Conservation (phyloP, 441 rosid species). For the Populus hybrid region DNA sequence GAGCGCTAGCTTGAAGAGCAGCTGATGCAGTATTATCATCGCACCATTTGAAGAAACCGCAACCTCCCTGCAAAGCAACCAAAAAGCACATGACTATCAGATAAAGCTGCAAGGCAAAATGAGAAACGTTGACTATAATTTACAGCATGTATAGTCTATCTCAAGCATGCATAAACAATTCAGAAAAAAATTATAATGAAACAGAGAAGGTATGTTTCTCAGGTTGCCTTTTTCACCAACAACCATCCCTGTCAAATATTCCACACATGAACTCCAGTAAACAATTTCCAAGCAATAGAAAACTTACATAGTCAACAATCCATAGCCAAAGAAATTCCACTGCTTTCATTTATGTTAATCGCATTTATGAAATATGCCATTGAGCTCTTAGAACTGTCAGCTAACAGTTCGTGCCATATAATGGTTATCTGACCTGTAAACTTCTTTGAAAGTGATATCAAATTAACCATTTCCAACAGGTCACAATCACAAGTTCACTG, state of each 20-base stretch:
- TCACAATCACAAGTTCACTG: too few relatives aligned
- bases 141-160: background rate
- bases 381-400: background rate
- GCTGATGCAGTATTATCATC: slow-evolving; percentile 5
- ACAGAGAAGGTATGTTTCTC: background rate
- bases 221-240: background rate
- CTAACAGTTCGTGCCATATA: background rate
- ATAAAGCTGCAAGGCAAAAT: background rate
- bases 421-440: background rate
- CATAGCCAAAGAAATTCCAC: background rate
- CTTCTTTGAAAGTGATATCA: background rate
- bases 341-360: background rate
- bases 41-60: slow-evolving; percentile 27
- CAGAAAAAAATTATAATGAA: background rate
- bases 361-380: background rate
- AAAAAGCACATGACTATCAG: background rate
- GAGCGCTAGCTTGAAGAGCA: background rate
- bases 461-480: too few relatives aligned
- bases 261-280: background rate
- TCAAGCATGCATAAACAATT: background rate
- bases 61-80: slow-evolving; percentile 11
- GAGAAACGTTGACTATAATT: background rate
- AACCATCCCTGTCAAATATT: background rate
- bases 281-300: background rate
- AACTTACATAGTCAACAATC: background rate